Conservation (phyloP, 768 basidiomycete genomes). For the Sarcodon sp. region DNA sequence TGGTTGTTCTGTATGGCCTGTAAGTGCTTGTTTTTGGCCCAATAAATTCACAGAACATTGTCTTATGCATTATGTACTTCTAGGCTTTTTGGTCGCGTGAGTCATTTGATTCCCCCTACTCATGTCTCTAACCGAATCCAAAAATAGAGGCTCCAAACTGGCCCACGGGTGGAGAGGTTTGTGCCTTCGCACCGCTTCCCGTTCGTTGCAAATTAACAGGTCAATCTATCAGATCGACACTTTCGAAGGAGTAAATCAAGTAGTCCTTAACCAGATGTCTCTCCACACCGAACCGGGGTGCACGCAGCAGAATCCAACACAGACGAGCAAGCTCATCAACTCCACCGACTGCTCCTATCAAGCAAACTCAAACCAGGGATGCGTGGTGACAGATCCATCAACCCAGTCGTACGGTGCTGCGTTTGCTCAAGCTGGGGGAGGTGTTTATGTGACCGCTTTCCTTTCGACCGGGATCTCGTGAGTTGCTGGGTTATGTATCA, state of each 20-base stretch:
- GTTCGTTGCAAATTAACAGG: neutral
- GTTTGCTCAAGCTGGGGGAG: constrained; percentile 57
- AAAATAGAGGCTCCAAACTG: too few relatives aligned
- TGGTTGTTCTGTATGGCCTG: constrained; percentile 51
- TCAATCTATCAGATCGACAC: constrained; percentile 30
- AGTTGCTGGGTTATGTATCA: constrained; percentile 10
- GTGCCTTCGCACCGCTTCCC: too few relatives aligned
- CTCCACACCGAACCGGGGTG: constrained; percentile 62
- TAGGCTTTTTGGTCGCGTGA: too few relatives aligned
- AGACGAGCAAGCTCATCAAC: constrained; percentile 37
- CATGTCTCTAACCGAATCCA: too few relatives aligned
- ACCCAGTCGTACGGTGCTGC: constrained; percentile 47
- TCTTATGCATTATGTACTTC: too few relatives aligned
- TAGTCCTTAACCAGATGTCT: constrained; percentile 54
- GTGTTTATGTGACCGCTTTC: constrained; percentile 66
- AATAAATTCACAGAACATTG: too few relatives aligned
- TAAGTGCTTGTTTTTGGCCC: constrained; percentile 17
- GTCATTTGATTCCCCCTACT: too few relatives aligned
- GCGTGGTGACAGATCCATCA: constrained; percentile 43
- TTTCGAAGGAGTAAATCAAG: constrained; percentile 69
- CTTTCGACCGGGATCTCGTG: constrained; percentile 54
- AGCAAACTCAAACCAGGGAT: constrained; percentile 50
- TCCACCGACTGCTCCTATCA: constrained; percentile 47
- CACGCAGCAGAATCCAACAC: constrained; percentile 30
- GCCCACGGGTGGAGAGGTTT: too few relatives aligned